A percentile compares a stretch with the other conserved stretches of the same genome.
phyloP scores from a whole-genome alignment of 495 filamentous ascomycete genomes.

The Neurospora sp. region DNA sequence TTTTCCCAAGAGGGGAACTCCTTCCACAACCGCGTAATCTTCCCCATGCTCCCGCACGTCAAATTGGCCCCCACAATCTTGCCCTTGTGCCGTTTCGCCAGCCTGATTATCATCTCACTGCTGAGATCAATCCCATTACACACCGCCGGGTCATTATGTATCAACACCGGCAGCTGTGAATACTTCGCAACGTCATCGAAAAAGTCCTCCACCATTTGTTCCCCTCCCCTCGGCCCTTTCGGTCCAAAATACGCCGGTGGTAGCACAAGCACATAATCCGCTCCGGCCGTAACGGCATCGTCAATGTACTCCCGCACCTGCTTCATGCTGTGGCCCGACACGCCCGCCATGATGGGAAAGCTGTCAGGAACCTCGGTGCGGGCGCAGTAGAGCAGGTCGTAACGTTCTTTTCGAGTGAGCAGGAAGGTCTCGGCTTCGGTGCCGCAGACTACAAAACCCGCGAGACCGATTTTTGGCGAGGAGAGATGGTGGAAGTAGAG shows the following conservation, averaged over 20 bases:
- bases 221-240: neutral
- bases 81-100: constrained; percentile 34
- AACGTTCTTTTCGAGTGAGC: constrained; percentile 50
- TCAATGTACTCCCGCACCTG: constrained; percentile 49
- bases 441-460: constrained; percentile 51
- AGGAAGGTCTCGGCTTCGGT: constrained; percentile 60
- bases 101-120: constrained; percentile 46
- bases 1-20: constrained; percentile 34
- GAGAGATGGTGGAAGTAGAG: constrained; percentile 48
- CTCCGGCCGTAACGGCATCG: constrained; percentile 49
- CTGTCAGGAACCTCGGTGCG: constrained; percentile 39
- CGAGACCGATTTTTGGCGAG: constrained; percentile 36
- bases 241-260: constrained; percentile 55
- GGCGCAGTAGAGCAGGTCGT: constrained; percentile 39
- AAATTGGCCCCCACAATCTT: constrained; percentile 55
- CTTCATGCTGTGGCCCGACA: constrained; percentile 53
- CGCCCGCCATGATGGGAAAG: constrained; percentile 51
- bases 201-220: constrained; percentile 50
- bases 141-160: constrained; percentile 66
- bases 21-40: constrained; percentile 41
- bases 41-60: constrained; percentile 60
- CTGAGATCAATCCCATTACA: constrained; percentile 59
- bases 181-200: constrained; percentile 42
- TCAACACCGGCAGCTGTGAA: constrained; percentile 45
- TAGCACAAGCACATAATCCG: constrained; percentile 51